Percentiles rank a stretch among this genome's conserved stretches.
phyloP scores from a whole-genome alignment of 2,329 filamentous ascomycete genomes.

The Reticulascus tulasneorum region DNA sequence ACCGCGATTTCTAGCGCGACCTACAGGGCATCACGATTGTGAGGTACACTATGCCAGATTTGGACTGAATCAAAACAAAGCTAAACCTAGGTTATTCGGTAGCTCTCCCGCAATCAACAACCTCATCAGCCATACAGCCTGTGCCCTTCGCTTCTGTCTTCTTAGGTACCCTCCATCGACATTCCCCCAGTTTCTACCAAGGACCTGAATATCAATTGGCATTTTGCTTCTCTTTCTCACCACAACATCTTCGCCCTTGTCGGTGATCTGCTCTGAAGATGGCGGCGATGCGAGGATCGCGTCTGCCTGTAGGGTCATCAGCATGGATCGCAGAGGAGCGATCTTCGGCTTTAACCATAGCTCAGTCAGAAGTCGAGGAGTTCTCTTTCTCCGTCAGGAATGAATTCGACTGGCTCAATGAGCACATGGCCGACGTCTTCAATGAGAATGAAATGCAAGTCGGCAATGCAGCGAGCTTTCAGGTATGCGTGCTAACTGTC shows the following conservation, averaged over 20 bases:
- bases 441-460: slow-evolving; percentile 80
- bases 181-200: slow-evolving; percentile 6
- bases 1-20: too few relatives aligned
- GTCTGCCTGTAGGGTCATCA: slow-evolving; percentile 71
- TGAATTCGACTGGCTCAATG: slow-evolving; percentile 96
- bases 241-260: slow-evolving; percentile 12
- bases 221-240: slow-evolving; percentile 5
- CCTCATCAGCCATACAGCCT: slow-evolving; percentile 10
- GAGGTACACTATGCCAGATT: slow-evolving; percentile 27
- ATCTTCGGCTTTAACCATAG: slow-evolving; percentile 69
- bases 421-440: slow-evolving; percentile 96
- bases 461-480: slow-evolving; percentile 11
- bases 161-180: slow-evolving; percentile 16
- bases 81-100: slow-evolving; percentile 6
- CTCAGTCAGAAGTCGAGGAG: slow-evolving; percentile 82
- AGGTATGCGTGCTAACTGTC: neutral
- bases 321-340: slow-evolving; percentile 86
- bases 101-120: slow-evolving; percentile 9
- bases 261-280: slow-evolving; percentile 12
- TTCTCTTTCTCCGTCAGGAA: slow-evolving; percentile 89
- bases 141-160: slow-evolving; percentile 13
- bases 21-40: slow-evolving; percentile 5
- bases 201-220: slow-evolving; percentile 13
- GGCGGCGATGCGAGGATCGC: slow-evolving; percentile 49
- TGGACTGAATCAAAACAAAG: slow-evolving; percentile 35